These are phyloP conservation scores for Coprinellus aureogranulatus DNA, from an alignment of 768 basidiomycete genomes.

Conservation along the genomic window DNA sequence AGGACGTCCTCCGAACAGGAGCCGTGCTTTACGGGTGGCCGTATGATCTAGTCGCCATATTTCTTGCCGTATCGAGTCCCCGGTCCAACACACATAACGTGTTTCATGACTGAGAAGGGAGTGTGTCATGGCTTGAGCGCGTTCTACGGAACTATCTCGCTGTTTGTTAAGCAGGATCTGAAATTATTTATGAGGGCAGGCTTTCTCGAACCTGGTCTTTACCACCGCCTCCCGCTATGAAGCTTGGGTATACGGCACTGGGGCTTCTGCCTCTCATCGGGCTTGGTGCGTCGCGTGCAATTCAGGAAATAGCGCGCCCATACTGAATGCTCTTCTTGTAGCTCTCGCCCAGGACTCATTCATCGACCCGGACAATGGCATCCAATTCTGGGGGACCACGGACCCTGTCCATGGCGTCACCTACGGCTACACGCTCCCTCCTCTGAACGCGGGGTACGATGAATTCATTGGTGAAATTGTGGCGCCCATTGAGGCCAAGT, in stretches of 20 bases:
- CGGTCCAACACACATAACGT: not conserved
- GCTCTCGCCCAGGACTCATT: constrained; percentile 23
- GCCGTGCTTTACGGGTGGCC: not conserved
- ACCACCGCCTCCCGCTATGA: constrained; percentile 17
- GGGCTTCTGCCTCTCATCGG: constrained; percentile 39
- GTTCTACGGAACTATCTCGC: constrained; percentile 10
- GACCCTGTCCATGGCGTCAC: constrained; percentile 41
- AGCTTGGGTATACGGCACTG: constrained; percentile 33
- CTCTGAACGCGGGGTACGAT: constrained; percentile 35
- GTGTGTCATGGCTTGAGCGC: not conserved
- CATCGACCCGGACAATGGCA: constrained; percentile 54
- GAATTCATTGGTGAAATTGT: constrained; percentile 67
- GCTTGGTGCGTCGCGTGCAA: constrained; percentile 30
- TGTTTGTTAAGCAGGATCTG: constrained; percentile 3
- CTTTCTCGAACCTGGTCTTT: constrained; percentile 8
- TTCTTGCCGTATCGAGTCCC: not conserved
- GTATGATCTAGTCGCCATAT: not conserved
- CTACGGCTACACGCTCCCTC: constrained; percentile 55
- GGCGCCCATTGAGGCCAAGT: constrained; percentile 51
- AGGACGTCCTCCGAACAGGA: constrained; percentile 1
- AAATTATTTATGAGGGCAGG: constrained; percentile 5
- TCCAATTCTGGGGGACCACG: constrained; percentile 47
- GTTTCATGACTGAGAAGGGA: not conserved
- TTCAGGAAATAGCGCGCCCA: not conserved
- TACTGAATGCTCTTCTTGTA: not conserved